phyloP scores from a whole-genome alignment of 1,284 basidiomycete species.

The Cutaneotrichosporon curvatum region DNA sequence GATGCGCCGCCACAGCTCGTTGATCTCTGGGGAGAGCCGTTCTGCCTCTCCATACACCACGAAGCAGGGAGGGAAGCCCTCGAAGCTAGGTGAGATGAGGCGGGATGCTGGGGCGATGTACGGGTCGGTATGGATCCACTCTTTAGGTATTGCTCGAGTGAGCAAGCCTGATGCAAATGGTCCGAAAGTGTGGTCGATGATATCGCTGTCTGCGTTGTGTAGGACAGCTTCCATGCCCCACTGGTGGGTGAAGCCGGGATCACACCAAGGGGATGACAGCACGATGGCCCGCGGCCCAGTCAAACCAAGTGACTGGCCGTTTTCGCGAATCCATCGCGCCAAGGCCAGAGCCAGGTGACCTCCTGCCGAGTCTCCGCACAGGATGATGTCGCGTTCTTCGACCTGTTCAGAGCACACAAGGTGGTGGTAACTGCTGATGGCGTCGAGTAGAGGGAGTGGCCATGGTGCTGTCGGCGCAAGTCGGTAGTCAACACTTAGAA shows the following conservation, averaged over 20 bases:
- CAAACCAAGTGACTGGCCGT: slow-evolving; percentile 23
- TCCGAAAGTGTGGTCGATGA: slow-evolving; percentile 39
- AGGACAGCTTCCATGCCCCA: slow-evolving; percentile 29
- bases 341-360: slow-evolving; percentile 59
- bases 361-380: slow-evolving; percentile 65
- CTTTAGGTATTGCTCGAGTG: slow-evolving; percentile 28
- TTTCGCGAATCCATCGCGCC: slow-evolving; percentile 32
- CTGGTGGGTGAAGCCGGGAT: slow-evolving; percentile 47
- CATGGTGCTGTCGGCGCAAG: slow-evolving; percentile 47
- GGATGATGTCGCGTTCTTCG: slow-evolving; percentile 54
- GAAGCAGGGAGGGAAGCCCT: slow-evolving; percentile 34
- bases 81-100: slow-evolving; percentile 23
- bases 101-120: slow-evolving; percentile 38
- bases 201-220: slow-evolving; percentile 31
- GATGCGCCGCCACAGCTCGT: slow-evolving; percentile 27
- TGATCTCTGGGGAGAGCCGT: slow-evolving; percentile 31
- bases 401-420: slow-evolving; percentile 51
- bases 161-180: slow-evolving; percentile 39
- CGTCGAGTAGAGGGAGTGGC: slow-evolving; percentile 59
- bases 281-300: slow-evolving; percentile 51
- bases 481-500: slow-evolving; percentile 39
- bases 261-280: slow-evolving; percentile 56
- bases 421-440: slow-evolving; percentile 57
- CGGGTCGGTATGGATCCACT: slow-evolving; percentile 25
- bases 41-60: slow-evolving; percentile 39